These are phyloP conservation scores for Cenchrus purpureus DNA, from an alignment of 176 grass and related monocot genomes.

Conservation along the genomic window DNA sequence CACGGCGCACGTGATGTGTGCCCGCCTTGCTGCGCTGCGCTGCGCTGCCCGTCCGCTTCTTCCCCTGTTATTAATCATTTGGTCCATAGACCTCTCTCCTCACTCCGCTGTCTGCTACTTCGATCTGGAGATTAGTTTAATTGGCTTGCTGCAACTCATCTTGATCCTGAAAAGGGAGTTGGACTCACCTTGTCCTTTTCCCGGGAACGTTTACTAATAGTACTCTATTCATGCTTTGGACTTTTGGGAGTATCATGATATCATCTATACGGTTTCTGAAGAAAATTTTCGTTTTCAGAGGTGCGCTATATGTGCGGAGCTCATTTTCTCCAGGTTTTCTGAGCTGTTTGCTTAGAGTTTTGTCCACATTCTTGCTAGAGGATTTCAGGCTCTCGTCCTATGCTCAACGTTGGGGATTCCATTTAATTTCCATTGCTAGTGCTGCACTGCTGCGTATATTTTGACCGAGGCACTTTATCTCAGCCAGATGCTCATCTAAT, in stretches of 20 bases:
- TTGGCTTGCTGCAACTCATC: background rate
- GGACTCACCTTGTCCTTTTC: constrained; percentile 11
- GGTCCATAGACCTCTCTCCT: background rate
- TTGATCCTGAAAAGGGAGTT: constrained; percentile 2
- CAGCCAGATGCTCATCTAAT: background rate
- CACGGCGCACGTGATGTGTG: constrained; percentile 32
- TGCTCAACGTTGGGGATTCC: no score
- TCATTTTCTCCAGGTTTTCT: background rate
- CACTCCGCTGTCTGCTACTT: background rate
- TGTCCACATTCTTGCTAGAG: background rate
- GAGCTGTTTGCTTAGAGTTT: background rate
- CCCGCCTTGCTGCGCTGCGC: background rate
- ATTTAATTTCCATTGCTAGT: no score
- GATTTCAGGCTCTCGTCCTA: background rate
- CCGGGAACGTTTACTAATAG: background rate
- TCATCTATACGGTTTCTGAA: background rate
- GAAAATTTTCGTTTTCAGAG: background rate
- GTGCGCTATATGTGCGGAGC: background rate
- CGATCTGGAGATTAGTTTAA: constrained; percentile 19
- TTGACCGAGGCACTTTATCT: background rate
- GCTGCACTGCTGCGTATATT: no score
- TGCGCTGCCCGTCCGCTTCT: background rate
- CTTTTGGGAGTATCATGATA: background rate
- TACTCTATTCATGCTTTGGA: background rate
- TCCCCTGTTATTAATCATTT: background rate